Evolutionary conservation across 2,329 filamentous ascomycete species (phyloP), one percentile per base, ranked within the genome.

Genomic region (Penicillium expansum): DNA sequence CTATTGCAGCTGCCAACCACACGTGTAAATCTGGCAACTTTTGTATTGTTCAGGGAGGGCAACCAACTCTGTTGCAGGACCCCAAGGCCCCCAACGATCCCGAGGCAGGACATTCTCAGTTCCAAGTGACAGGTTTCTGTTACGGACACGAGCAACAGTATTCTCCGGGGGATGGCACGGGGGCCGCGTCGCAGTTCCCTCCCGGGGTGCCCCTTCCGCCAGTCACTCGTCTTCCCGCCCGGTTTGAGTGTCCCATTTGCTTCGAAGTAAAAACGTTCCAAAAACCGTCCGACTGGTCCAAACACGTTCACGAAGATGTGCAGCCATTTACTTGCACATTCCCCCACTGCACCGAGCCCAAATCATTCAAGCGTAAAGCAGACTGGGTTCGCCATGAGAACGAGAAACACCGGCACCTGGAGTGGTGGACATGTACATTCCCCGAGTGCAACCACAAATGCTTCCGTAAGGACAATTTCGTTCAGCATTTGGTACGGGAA

Each of bases 341-440:
- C 78, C 86, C 89, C 2, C 82, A 85, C 49, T 96, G 92, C 70
- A 83, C 84, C 9, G 91, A 96, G 47, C 86, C 90, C 18, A 96
- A 95, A 74, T 92, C 91, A 35, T 97, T 96, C 80, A 96, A 96
- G 76, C 85, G 92, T 47, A 97, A 96, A 75, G 92, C 92, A 14
- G 92, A 97, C 71, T 97, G 92, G 92, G 91, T 96, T 22, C 85
- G 92, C 30, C 92, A 97, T 68, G 92, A 96, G 71, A 96, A 93
- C 65, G 92, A 97, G 74, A 86, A 89, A 27, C 92, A 97, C 71
- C 85, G 92, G 24, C 91, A 95, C 62, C 79, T 96, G 3, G 92
- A 96, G 68, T 94, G 90, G 86, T 97, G 92, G 92, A 86, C 83
- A 6, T 97, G 92, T 70, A 86, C 90, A 59, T 83, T 92, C 20